phyloP scores from a whole-genome alignment of 768 basidiomycete species.

The Lactarius sanguifluus region DNA sequence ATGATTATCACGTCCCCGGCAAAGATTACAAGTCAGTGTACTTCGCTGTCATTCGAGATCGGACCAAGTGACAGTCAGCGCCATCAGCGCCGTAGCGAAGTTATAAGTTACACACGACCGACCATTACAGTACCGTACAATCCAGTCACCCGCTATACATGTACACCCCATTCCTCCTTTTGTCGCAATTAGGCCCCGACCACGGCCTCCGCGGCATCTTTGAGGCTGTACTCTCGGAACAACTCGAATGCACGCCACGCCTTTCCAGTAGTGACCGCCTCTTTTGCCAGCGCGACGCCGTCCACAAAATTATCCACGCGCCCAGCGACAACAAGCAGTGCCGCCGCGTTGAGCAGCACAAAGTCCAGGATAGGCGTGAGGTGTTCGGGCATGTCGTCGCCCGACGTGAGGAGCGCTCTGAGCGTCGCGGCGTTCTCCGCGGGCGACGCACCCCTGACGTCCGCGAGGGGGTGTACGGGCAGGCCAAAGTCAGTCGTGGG shows the following conservation, averaged over 20 bases:
- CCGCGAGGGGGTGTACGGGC: constrained; percentile 59
- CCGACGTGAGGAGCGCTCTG: constrained; percentile 58
- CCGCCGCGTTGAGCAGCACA: constrained; percentile 88
- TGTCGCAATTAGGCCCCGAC: not conserved
- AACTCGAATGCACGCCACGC: constrained; percentile 38
- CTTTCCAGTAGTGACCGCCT: constrained; percentile 56
- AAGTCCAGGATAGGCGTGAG: constrained; percentile 76
- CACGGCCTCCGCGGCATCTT: constrained; percentile 12
- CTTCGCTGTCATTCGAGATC: too few species aligned
- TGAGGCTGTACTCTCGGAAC: constrained; percentile 17
- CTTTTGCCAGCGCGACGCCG: constrained; percentile 66
- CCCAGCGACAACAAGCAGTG: constrained; percentile 83
- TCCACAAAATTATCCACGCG: constrained; percentile 65
- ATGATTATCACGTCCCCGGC: too few species aligned
- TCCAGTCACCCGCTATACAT: too few species aligned
- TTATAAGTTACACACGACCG: too few species aligned
- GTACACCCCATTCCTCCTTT: not conserved
- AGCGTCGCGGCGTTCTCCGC: constrained; percentile 80
- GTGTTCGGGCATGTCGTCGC: constrained; percentile 51
- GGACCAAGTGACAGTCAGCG: too few species aligned
- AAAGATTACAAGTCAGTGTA: too few species aligned
- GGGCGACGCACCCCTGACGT: constrained; percentile 74
- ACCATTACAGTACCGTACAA: too few species aligned
- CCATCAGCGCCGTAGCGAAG: too few species aligned
- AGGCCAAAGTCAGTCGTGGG: constrained; percentile 76